Conservation (phyloP, 495 filamentous ascomycete genomes). For the Aspergillus leporis region DNA sequence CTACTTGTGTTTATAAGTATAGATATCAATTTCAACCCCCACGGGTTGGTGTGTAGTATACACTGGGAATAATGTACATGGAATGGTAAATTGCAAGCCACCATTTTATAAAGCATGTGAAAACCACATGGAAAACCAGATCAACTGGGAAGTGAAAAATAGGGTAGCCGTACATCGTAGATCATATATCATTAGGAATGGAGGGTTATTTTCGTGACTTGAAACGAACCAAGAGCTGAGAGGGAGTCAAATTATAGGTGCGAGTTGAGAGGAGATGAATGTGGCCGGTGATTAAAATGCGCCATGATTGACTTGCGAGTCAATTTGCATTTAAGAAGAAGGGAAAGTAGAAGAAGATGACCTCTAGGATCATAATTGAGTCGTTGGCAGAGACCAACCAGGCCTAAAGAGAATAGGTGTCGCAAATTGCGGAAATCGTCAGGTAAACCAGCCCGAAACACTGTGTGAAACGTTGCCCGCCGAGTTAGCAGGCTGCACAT, state of each 20-base stretch:
- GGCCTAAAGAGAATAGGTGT: not conserved
- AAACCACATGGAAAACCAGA: not conserved
- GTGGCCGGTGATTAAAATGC: not conserved
- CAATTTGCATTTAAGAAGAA: not conserved
- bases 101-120: not conserved
- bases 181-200: slow-evolving; percentile 10
- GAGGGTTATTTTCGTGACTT: not conserved
- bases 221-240: slow-evolving; percentile 3
- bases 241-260: not conserved
- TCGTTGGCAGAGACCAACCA: not conserved
- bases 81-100: not conserved
- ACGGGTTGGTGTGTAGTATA: not conserved
- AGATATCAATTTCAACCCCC: not conserved
- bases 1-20: not conserved
- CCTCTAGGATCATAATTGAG: slow-evolving; percentile 10
- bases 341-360: not conserved
- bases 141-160: not conserved
- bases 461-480: slow-evolving; percentile 33
- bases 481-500: slow-evolving; percentile 20
- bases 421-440: not conserved
- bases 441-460: slow-evolving; percentile 38
- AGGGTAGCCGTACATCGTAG: slow-evolving; percentile 1
- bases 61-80: not conserved
- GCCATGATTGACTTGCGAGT: not conserved
- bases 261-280: not conserved